Evolutionary conservation across 2,329 filamentous ascomycete genomes (phyloP), one percentile per base, ranked within the genome.

Genomic region (Knoxdaviesia capensis): DNA sequence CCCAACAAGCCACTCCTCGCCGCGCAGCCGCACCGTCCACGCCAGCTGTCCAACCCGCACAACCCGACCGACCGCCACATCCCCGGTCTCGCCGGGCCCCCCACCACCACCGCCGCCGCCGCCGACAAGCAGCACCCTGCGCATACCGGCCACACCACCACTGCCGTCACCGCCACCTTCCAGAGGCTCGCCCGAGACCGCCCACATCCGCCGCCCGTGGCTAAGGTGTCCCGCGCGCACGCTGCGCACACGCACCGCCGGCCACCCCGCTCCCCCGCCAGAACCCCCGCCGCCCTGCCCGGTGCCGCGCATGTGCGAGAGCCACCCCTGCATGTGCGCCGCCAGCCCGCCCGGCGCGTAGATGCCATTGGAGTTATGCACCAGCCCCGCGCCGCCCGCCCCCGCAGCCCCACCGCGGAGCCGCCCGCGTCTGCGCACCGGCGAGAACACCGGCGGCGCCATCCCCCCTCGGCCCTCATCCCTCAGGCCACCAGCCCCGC

Each of bases 271-370:
- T 3, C 20, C 8, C 33, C 42, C 36, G 9, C 32, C 33, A 7
- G 10, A 32, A n/a, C 31, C 20, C 30, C 38, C 41, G 1, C 31
- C 33, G 29, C 38, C 37, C 9, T 53, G n/a, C n/a, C n/a, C 36
- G 7, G 41, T 39, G 8, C 44, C 41, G 8, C 44, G 41, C 29
- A 62, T 53, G 28, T 63, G 59, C 0, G 61, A 60, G 7, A 64
- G 50, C 58, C 59, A 61, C 9, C 56, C 55, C 45, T 64, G 61
- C 6, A 64, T 50, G 38, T 54, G 53, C 2, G 59, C 55, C 1
- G 61, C 61, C 28, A 63, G 48, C 0, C 61, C 61, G 11, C 56
- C 54, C 4, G 55, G 41, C 1, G 61, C 28, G 31, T 61, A 64
- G 41, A 49, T 55, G 20, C 20, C 20, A 20, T 20, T 20, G 20